Evolutionary conservation across 179 eudicot species (phyloP).

Genomic region (Beta macrorhiza): DNA sequence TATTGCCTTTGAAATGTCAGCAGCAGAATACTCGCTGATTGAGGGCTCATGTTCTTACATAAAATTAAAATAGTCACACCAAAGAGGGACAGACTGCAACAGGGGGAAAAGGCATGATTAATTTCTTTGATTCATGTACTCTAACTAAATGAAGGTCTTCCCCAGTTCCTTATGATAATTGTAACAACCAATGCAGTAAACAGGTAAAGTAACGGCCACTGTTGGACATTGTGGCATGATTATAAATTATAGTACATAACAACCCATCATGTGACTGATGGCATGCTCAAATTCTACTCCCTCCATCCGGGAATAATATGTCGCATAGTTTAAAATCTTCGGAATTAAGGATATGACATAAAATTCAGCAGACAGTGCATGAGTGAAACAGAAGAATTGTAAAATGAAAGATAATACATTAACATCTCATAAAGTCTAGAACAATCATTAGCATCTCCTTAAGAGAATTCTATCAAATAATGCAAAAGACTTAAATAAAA

Average conservation of each 20-base stretch:
- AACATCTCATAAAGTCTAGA: no score
- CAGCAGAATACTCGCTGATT: constrained; percentile 54
- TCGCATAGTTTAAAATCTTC: not conserved
- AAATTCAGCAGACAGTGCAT: no score
- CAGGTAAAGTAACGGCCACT: no score
- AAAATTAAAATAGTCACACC: constrained; percentile 85
- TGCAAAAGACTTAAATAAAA: no score
- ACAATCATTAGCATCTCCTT: no score
- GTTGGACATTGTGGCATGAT: not conserved
- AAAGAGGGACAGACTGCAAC: constrained; percentile 77
- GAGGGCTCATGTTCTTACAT: constrained; percentile 71
- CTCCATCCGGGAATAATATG: not conserved
- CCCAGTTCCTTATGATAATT: not conserved
- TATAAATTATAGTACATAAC: not conserved
- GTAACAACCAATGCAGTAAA: not conserved
- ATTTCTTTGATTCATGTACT: constrained; percentile 3
- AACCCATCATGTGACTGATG: not conserved
- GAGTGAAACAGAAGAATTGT: no score
- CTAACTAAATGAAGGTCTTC: constrained; percentile 4
- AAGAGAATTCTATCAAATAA: no score
- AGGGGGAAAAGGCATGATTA: constrained; percentile 20
- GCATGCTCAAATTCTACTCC: not conserved
- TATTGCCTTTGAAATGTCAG: constrained; percentile 72
- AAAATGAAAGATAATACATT: no score
- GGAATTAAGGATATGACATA: not conserved